Percentiles rank a stretch among this genome's conserved stretches.
phyloP scores from a whole-genome alignment of 163 green algal species.

The Coccomyxa subellipsoidea region DNA sequence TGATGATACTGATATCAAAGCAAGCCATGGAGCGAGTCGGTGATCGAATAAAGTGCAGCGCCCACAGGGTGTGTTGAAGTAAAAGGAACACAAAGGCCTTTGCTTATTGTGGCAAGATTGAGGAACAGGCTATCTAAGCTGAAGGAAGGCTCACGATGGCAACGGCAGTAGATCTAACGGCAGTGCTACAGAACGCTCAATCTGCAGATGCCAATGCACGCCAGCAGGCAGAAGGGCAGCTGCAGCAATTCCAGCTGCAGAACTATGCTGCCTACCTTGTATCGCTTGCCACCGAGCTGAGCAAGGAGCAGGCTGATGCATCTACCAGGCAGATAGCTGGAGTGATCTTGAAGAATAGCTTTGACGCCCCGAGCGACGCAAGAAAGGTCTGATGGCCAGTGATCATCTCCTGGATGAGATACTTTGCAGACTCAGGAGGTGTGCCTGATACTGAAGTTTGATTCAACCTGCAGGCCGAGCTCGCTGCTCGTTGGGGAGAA shows the following conservation, averaged over 20 bases:
- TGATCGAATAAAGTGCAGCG: background rate
- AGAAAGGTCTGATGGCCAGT: conserved; percentile 36
- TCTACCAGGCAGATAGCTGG: conserved; percentile 81
- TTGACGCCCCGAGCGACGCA: conserved; percentile 84
- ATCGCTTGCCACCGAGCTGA: conserved; percentile 75
- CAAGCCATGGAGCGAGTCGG: background rate
- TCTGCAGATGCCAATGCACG: conserved; percentile 62
- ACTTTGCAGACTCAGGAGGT: background rate
- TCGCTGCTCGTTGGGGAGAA: conserved; percentile 68
- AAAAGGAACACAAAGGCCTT: background rate
- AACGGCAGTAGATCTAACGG: conserved; percentile 14
- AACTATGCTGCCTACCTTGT: conserved; percentile 78
- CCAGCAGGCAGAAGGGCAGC: conserved; percentile 71
- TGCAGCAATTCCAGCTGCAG: conserved; percentile 75
- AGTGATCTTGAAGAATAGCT: conserved; percentile 94
- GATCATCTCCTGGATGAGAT: background rate
- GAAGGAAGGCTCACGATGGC: background rate
- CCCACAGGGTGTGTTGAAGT: background rate
- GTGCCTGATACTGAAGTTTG: background rate
- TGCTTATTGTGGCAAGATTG: background rate
- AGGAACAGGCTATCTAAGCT: background rate
- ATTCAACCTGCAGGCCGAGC: conserved; percentile 42
- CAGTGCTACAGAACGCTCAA: conserved; percentile 67
- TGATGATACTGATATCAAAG: background rate
- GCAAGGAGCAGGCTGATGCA: conserved; percentile 65